Evolutionary conservation across 345 rosid genomes (phyloP), one percentile per base, ranked within the genome.

Genomic region (rapeseed (Brassica napus)): DNA sequence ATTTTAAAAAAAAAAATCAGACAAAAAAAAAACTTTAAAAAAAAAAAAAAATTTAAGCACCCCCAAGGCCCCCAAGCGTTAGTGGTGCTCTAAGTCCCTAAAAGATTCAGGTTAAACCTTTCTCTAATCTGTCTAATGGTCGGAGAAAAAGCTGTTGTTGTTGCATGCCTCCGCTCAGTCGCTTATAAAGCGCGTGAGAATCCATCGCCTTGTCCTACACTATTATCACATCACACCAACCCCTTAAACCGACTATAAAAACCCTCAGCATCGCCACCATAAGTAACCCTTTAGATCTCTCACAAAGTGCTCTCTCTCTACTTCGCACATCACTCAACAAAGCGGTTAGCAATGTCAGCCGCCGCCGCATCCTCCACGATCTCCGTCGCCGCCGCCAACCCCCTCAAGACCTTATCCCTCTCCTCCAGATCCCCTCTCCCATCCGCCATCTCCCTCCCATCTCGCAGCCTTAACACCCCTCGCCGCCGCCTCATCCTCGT

Each of bases 351-450:
- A 32, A 81, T 76, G 78, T 68, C 77, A 26, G 70, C 79, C 69
- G 24, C 79, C 69, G 24, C 79, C 66, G 75, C 78, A 1, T 6
- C 76, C 0, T 63, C 84, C 55, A 32, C 80, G 71, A 30, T 66
- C 82, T 57, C 82, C 86, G 35, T 60, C 77, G 68, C 47, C 78
- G 68, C 4, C 14, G 10, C 81, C 74, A 80, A 80, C 0, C 69
- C 84, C 3, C 81, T 84, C 65, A 83, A 71, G 63, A 80, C 59
- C 75, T 62, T 88, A 15, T 68, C 88, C 58, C 85, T 87, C 57
- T 83, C 89, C 15, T 86, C 92, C 47, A 85, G 81, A 75, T 77
- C 84, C 35, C 79, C 82, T 15, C 86, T 84, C 49, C 79, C 86
- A 8, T 59, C 84, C 1, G 74, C 86, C 47, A 63, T 79, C 70